Evolutionary conservation across 129 eudicot species (phyloP).

Genomic region (Scalesia atractyloides): DNA sequence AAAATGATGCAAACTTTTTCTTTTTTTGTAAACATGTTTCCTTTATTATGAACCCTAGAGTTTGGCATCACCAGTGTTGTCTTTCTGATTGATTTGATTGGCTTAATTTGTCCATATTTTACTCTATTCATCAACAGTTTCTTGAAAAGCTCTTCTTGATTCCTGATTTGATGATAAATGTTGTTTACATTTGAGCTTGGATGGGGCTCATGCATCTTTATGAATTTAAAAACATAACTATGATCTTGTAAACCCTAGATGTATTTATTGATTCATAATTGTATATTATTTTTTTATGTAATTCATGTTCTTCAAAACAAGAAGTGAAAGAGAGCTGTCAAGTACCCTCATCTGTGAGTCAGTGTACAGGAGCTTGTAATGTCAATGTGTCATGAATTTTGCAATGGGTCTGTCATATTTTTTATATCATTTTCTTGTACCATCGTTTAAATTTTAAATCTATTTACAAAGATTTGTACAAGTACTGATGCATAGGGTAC

Average conservation of each 20-base stretch:
- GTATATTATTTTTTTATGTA: neutral
- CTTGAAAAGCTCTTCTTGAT: constrained; percentile 20
- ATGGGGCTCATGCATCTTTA: constrained; percentile 9
- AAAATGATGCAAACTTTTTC: constrained; percentile 32
- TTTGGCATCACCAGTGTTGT: constrained; percentile 37
- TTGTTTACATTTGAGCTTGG: neutral
- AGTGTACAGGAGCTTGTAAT: constrained; percentile 23
- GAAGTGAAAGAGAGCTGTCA: constrained; percentile 19
- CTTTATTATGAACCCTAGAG: constrained; percentile 35
- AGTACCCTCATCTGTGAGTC: constrained; percentile 24
- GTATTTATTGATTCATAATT: neutral
- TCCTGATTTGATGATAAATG: constrained; percentile 4
- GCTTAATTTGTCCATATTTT: constrained; percentile 26
- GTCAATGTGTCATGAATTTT: constrained; percentile 28
- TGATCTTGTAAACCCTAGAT: neutral
- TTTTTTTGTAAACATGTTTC: constrained; percentile 8
- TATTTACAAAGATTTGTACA: constrained; percentile 8
- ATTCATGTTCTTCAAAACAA: neutral
- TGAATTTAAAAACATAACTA: neutral
- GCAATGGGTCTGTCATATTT: constrained; percentile 22
- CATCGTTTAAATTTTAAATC: neutral
- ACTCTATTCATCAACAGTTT: constrained; percentile 39
- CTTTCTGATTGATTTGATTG: constrained; percentile 42
- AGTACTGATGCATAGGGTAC: constrained; percentile 14
- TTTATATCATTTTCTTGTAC: constrained; percentile 30